Evolutionary conservation across 257 asterid genomes (phyloP), one percentile per base, ranked within the genome.

Genomic region (Osmanthus fragrans): DNA sequence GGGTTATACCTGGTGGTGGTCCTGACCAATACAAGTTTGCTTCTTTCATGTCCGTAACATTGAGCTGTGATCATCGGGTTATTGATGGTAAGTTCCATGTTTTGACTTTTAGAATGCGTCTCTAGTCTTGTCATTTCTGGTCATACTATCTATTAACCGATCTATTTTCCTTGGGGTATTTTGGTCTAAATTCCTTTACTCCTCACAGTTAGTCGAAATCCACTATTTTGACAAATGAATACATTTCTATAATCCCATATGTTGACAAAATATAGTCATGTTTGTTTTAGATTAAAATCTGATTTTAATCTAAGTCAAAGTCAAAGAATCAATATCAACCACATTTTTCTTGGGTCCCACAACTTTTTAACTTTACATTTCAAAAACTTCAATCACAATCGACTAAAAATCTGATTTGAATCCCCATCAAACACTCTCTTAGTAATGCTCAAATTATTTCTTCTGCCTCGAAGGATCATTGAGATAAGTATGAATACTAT

Each of bases 31-130:
- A 80, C 77, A 83, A 88, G 75, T 63, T 63, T 27, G 69, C 69
- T 63, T 63, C 96, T 21, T 88, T 87, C 86, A 95, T 93, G 94
- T 84, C 97, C 0, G 97, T 85, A 66, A 96, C 99, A 27, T 80
- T 93, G 78, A 96, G 99, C 88, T 96, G 98, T 78, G 99, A 96
- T 85, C 99, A 96, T 73, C 91, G 99, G 70, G 99, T 93, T 74
- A 89, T 93, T 73, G 99, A 96, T 84, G 99, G 99, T 95, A 84
- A 79, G 94, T 72, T 64, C 30, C 63, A 12, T n/a, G 7, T 10
- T 33, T 32, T 63, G 69, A 63, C 18, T 11, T 25, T 3, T 21
- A 58, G 66, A 47, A 47, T 3, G n/a, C 27, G 12, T 5, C 23
- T 18, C 23, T 19, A 19, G 64, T 54, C 11, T 54, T 12, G 2